phyloP scores from a whole-genome alignment of 1,284 basidiomycete species.

The Ustilago curta region DNA sequence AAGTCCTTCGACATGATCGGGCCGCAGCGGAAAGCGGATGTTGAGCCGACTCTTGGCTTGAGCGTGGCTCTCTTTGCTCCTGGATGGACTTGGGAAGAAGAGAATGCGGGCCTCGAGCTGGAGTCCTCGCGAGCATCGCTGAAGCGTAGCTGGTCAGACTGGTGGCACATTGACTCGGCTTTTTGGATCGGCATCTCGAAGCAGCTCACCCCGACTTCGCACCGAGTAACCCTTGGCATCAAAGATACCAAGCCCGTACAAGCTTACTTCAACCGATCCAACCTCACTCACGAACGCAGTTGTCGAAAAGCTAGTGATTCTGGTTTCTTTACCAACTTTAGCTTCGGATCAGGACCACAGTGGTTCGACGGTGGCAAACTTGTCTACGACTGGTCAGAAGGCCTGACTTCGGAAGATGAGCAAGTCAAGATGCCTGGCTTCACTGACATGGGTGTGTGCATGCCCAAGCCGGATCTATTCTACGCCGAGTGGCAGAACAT shows the following conservation, averaged over 20 bases:
- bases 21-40: conserved; percentile 9
- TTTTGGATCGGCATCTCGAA: conserved; percentile 36
- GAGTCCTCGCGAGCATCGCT: conserved; percentile 4
- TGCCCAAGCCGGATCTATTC: conserved; percentile 48
- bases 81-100: conserved; percentile 66
- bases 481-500: conserved; percentile 15
- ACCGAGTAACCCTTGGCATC: conserved; percentile 2
- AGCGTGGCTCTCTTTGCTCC: conserved; percentile 64
- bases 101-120: conserved; percentile 20
- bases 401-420: neutral
- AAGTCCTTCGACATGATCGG: conserved; percentile 57
- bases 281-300: neutral
- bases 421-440: conserved; percentile 17
- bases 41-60: conserved; percentile 28
- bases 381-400: conserved; percentile 28
- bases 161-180: conserved; percentile 52
- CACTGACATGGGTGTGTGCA: conserved; percentile 45
- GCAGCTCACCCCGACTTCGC: neutral
- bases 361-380: conserved; percentile 52
- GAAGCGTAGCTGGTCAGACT: conserved; percentile 48
- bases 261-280: conserved; percentile 20
- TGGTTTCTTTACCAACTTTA: conserved; percentile 56
- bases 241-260: conserved; percentile 18
- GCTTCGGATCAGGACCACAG: conserved; percentile 46
- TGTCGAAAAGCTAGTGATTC: conserved; percentile 3